Conservation (phyloP, 1,284 basidiomycete genomes). For the Sanghuangporus sanghuang region DNA sequence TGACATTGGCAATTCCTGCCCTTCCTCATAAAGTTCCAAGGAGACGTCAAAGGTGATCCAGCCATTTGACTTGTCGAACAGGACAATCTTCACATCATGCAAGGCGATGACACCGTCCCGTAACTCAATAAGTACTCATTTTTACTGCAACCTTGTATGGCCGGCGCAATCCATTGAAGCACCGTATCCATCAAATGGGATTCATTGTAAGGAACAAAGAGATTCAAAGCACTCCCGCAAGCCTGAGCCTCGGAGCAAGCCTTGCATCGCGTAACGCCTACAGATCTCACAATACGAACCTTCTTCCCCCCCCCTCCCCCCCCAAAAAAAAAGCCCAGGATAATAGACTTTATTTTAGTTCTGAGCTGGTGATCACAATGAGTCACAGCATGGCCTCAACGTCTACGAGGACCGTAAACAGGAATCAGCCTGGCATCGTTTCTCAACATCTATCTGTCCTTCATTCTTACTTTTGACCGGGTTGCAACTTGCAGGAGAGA, state of each 20-base stretch:
- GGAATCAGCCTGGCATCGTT: not conserved
- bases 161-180: not conserved
- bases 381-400: conserved; percentile 8
- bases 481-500: not conserved
- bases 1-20: conserved; percentile 56
- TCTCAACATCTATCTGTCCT: too few species aligned
- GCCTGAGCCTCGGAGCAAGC: conserved; percentile 47
- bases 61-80: conserved; percentile 87
- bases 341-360: conserved; percentile 34
- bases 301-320: too few species aligned
- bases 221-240: conserved; percentile 51
- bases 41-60: conserved; percentile 92
- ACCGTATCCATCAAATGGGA: not conserved
- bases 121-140: too few species aligned
- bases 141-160: too few species aligned
- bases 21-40: conserved; percentile 73
- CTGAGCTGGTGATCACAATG: conserved; percentile 37
- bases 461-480: not conserved
- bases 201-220: not conserved
- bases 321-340: conserved; percentile 32
- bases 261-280: conserved; percentile 45
- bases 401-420: conserved; percentile 10
- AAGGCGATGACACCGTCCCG: conserved; percentile 31
- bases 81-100: conserved; percentile 84
- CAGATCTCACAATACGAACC: conserved; percentile 36